Evolutionary conservation across 495 filamentous ascomycete species (phyloP).

Genomic region (Talaromyces wortmannii): DNA sequence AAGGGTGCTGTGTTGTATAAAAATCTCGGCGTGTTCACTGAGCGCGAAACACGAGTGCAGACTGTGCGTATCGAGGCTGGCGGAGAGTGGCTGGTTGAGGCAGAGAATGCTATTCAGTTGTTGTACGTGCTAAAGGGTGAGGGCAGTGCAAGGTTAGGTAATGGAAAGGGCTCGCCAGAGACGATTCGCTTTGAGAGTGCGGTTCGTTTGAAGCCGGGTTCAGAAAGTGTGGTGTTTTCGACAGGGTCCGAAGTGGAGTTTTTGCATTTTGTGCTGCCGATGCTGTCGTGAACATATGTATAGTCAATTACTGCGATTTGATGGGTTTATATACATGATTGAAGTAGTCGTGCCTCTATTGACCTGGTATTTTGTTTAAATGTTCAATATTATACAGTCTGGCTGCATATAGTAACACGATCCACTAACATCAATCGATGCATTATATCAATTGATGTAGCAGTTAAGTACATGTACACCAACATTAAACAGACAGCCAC

Average conservation of each 20-base stretch:
- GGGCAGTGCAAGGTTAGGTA: not conserved
- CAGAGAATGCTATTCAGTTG: not conserved
- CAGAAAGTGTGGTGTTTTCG: not conserved
- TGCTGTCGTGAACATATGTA: not conserved
- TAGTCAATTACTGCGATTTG: too few relatives aligned
- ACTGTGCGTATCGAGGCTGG: not conserved
- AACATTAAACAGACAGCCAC: too few relatives aligned
- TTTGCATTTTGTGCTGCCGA: not conserved
- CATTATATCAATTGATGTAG: too few relatives aligned
- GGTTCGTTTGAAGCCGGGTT: not conserved
- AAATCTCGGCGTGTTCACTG: conserved; percentile 5
- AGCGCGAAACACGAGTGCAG: conserved; percentile 5
- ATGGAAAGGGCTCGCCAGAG: not conserved
- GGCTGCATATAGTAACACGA: too few relatives aligned
- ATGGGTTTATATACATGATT: too few relatives aligned
- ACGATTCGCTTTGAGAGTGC: not conserved
- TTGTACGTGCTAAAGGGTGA: not conserved
- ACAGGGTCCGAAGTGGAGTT: not conserved
- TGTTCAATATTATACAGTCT: too few relatives aligned
- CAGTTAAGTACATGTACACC: too few relatives aligned
- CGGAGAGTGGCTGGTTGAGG: not conserved
- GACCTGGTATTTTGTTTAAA: too few relatives aligned
- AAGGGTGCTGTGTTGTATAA: conserved; percentile 3
- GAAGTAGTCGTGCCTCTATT: too few relatives aligned
- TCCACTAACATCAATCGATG: too few relatives aligned